Evolutionary conservation across 2,329 filamentous ascomycete genomes (phyloP).

Genomic region (Chaetomium strumarium): DNA sequence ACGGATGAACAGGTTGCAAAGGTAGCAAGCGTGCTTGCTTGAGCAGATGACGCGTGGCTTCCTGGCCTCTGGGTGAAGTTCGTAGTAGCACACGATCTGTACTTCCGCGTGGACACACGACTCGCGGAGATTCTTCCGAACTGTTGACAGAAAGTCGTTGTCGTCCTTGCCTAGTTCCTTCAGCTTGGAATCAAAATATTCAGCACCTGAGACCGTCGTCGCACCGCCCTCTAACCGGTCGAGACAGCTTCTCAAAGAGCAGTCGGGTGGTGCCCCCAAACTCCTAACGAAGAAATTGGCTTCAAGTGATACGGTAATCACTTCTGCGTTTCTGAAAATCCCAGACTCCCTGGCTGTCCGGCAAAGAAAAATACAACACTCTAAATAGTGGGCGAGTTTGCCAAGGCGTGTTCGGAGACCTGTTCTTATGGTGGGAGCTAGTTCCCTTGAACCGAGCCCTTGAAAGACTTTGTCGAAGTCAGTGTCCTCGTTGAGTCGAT

Average conservation of each 20-base stretch:
- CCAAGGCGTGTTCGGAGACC: slow-evolving; percentile 21
- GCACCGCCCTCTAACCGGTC: slow-evolving; percentile 1
- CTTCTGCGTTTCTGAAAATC: slow-evolving; percentile 27
- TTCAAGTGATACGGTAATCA: slow-evolving; percentile 29
- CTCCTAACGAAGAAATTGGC: slow-evolving; percentile 23
- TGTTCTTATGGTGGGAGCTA: background rate
- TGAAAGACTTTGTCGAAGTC: slow-evolving; percentile 6
- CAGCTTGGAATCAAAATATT: slow-evolving; percentile 1
- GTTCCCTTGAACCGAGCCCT: background rate
- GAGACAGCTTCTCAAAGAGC: slow-evolving; percentile 9
- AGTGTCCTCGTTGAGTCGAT: background rate
- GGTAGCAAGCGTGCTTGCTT: slow-evolving; percentile 46
- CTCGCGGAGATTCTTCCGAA: slow-evolving; percentile 14
- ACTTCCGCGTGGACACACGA: slow-evolving; percentile 46
- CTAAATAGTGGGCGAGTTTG: slow-evolving; percentile 35
- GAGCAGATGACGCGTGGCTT: slow-evolving; percentile 41
- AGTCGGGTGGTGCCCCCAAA: background rate
- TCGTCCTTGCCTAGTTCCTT: background rate
- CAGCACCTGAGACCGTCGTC: background rate
- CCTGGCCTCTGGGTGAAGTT: slow-evolving; percentile 25
- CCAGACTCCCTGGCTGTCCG: slow-evolving; percentile 28
- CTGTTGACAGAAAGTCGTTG: background rate
- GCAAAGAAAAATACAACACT: slow-evolving; percentile 31
- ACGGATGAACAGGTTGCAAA: slow-evolving; percentile 44
- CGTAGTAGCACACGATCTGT: slow-evolving; percentile 41